phyloP scores from a whole-genome alignment of 768 basidiomycete genomes.

The Serpula lacrymans region DNA sequence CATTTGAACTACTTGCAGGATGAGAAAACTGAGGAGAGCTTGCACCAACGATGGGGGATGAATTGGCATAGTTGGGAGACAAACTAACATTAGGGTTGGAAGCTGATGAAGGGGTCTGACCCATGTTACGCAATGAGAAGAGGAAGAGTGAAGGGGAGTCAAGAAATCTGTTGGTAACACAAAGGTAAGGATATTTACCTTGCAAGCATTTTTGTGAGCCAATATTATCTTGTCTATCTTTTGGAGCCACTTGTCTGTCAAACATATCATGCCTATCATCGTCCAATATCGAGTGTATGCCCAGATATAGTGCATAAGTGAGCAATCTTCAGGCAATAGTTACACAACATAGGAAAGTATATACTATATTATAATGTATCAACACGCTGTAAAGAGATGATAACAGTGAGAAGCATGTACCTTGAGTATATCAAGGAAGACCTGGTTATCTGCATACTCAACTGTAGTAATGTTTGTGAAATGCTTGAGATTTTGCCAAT shows the following conservation, averaged over 20 bases:
- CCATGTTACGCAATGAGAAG: too few relatives aligned
- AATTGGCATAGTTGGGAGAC: too few relatives aligned
- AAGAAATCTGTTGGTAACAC: too few relatives aligned
- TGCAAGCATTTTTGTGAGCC: too few relatives aligned
- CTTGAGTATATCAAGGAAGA: slow-evolving; percentile 26
- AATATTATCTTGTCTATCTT: too few relatives aligned
- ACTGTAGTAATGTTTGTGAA: slow-evolving; percentile 25
- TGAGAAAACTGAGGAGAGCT: too few relatives aligned
- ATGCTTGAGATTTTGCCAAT: slow-evolving; percentile 27
- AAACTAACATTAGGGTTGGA: too few relatives aligned
- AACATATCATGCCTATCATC: slow-evolving; percentile 23
- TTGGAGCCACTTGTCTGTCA: slow-evolving; percentile 22
- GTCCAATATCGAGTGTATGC: slow-evolving; percentile 18
- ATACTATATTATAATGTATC: slow-evolving; percentile 14
- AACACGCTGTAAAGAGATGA: slow-evolving; percentile 1
- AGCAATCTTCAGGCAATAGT: slow-evolving; percentile 21
- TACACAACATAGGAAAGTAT: slow-evolving; percentile 25
- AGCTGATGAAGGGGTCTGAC: too few relatives aligned
- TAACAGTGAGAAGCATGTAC: slow-evolving; percentile 11
- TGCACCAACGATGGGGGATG: too few relatives aligned
- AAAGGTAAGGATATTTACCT: too few relatives aligned
- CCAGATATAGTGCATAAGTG: slow-evolving; percentile 23
- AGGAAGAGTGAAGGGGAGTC: too few relatives aligned
- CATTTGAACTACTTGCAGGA: too few relatives aligned
- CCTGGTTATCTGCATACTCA: slow-evolving; percentile 26